Evolutionary conservation across 2,329 filamentous ascomycete genomes (phyloP).

Genomic region (Cytospora leucostoma): DNA sequence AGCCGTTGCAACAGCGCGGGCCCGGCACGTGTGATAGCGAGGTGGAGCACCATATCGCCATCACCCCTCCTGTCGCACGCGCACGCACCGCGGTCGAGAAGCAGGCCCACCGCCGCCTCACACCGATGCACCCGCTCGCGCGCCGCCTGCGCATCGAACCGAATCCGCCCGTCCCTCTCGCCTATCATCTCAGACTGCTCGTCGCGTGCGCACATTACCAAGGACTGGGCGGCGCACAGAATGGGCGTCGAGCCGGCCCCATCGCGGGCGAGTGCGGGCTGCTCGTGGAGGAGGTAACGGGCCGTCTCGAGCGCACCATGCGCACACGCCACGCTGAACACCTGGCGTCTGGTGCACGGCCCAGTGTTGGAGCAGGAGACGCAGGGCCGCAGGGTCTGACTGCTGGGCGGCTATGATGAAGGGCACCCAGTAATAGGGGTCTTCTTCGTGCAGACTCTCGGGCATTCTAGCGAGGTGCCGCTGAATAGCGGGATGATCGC

Average conservation of each 20-base stretch:
- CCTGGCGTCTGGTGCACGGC: neutral
- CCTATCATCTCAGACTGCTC: neutral
- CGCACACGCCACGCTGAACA: neutral
- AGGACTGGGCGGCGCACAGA: neutral
- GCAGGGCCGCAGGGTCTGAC: neutral
- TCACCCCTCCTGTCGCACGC: slow-evolving; percentile 4
- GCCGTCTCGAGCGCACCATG: neutral
- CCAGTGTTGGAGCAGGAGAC: neutral
- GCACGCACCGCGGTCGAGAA: neutral
- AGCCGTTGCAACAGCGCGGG: neutral
- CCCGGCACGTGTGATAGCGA: neutral
- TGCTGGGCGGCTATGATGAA: neutral
- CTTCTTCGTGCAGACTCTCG: neutral
- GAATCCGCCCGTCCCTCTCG: neutral
- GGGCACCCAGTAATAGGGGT: neutral
- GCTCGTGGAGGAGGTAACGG: neutral
- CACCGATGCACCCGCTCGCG: no score
- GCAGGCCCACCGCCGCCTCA: neutral
- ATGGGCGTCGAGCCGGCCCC: neutral
- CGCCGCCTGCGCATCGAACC: neutral
- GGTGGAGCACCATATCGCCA: neutral
- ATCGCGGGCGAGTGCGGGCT: neutral
- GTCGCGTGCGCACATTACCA: neutral
- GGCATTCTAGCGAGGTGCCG: neutral
- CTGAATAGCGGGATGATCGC: neutral